Conservation (phyloP, 768 basidiomycete genomes). For the Gelatoporia subvermispora region DNA sequence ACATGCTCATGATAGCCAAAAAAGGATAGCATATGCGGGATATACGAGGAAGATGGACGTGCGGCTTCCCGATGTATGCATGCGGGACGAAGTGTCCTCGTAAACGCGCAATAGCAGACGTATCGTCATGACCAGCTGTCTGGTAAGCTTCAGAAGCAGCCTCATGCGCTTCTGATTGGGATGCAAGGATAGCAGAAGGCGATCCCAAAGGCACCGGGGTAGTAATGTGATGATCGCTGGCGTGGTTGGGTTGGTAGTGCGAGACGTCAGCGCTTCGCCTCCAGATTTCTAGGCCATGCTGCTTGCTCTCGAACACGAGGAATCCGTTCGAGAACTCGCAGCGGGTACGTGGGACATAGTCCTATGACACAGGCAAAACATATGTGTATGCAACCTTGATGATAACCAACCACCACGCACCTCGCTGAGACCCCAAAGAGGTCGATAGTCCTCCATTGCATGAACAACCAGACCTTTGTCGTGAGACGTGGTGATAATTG, state of each 20-base stretch:
- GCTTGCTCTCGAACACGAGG: constrained; percentile 12
- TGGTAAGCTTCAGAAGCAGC: neutral
- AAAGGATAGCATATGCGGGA: constrained; percentile 11
- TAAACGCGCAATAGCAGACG: neutral
- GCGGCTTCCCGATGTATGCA: constrained; percentile 14
- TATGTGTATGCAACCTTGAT: neutral
- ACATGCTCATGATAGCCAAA: constrained; percentile 7
- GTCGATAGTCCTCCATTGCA: constrained; percentile 12
- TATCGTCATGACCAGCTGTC: neutral
- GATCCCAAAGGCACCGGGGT: constrained; percentile 10
- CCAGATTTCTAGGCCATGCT: constrained; percentile 19
- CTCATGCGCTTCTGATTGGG: constrained; percentile 4
- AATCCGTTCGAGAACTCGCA: constrained; percentile 13
- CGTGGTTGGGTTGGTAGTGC: too few species aligned
- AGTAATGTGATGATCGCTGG: neutral
- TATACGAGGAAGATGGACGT: constrained; percentile 9
- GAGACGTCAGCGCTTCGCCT: constrained; percentile 8
- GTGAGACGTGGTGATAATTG: constrained; percentile 7
- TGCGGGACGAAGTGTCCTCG: constrained; percentile 18
- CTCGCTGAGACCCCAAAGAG: constrained; percentile 14
- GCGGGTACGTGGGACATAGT: constrained; percentile 6
- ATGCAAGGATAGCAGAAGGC: constrained; percentile 8
- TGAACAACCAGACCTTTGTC: constrained; percentile 8
- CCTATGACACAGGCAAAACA: constrained; percentile 1
- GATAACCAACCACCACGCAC: too few species aligned